Base-by-base conservation (phyloP, 208 protist species). In the Naegleria lovaniensis region DNA sequence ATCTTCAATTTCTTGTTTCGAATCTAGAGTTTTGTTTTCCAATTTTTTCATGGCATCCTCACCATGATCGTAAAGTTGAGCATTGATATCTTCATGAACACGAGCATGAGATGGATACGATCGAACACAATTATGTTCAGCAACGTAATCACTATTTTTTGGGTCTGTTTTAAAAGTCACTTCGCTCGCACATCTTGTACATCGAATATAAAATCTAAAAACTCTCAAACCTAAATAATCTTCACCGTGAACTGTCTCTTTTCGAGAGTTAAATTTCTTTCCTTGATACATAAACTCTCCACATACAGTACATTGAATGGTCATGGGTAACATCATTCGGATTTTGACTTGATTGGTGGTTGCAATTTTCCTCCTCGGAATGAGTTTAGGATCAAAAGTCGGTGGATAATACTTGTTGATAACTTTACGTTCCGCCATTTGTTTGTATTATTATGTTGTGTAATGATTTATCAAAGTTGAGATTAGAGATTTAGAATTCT, bases 281-380 rank as follows among this genome's bases (percentile, higher is more conserved):
- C 90, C 91, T 48, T 33, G 38, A 52, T 55, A 41, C 13, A 92
- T 39, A n/a, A 85, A 92, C 43, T 92, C 91, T 22, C 91, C 91
- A 75, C 91, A 92, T 33, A 51, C 39, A 13, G 19, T 83, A 48
- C 91, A 92, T 40, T 85, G 38, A 16, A 92, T 40, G 7, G 39
- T 43, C 90, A 92, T 92, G 51, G 91, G 91, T 19, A 92, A 90
- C 91, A 92, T 92, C 91, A 92, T 92, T 36, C 91, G 48, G 22
- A 92, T 59, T 55, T 91, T 92, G 1, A 83, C n/a, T 59, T 85
- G 40, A 13, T 89, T 89, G 38, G 85, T 33, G 6, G 29, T 38
- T 59, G 89, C 33, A 22, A 38, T 43, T 79, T 92, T 92, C 11
- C n/a, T 48, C 55, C 51, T 52, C 59, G 59, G 91, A 16, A 92